Evolutionary conservation across 2,329 filamentous ascomycete genomes (phyloP), one percentile per base, ranked within the genome.

Genomic region (Dryadomyces quercus-mongolicae): DNA sequence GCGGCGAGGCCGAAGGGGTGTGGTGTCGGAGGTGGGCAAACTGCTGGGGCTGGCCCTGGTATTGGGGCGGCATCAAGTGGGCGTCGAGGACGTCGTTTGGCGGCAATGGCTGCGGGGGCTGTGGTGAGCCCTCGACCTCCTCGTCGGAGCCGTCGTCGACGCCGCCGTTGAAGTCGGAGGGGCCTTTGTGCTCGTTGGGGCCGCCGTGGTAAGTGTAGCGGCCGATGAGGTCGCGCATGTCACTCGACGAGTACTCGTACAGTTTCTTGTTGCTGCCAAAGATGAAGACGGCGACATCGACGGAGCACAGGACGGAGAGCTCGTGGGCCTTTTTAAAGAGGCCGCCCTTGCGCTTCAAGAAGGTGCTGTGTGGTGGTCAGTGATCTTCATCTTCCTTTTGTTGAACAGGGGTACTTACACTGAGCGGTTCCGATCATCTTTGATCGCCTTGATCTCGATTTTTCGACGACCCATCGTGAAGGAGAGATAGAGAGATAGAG

Each of bases 261-360:
- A 98, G 79, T 74, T 97, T 97, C 78, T 97, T 98, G 71, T 98
- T 98, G 72, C 88, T 91, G 60, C 92, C 92, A 66, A 97, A 97
- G 65, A 98, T 96, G 69, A 98, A 93, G 65, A 98, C 93, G 44
- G 93, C 93, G 62, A 98, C 93, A 69, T 98, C 93, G 67, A 98
- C 93, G 43, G 91, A 96, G 70, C 93, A 98, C 59, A 98, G 85
- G 49, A 98, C 93, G 53, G 92, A 95, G 52, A 98, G 80, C 78
- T 98, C 93, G 70, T 98, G 91, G 53, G 93, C 93, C 81, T 98
- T 98, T 77, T 98, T 98, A 80, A 98, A 98, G 51, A 98, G 77
- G 64, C 93, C 93, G 64, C 92, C 93, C 73, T 98, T 98, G 74
- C 93, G 88, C 79, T 98, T 98, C 62, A 98, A 76, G 70, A 98